phyloP scores from a whole-genome alignment of 441 rosid species.

The Populus hybrid region DNA sequence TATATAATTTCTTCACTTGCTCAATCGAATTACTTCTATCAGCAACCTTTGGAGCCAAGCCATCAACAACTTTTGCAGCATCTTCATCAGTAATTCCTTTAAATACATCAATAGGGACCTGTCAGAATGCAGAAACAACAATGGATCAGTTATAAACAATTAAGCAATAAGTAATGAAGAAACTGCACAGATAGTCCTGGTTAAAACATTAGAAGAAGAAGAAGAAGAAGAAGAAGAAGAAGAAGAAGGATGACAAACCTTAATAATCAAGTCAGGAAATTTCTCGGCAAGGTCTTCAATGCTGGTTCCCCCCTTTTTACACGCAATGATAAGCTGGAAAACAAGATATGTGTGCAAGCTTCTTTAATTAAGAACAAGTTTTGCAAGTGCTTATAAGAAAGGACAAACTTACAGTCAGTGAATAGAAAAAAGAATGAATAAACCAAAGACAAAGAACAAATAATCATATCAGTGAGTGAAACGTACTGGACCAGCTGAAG shows the following conservation, averaged over 20 bases:
- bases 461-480: conserved; percentile 8
- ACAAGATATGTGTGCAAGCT: conserved; percentile 6
- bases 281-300: conserved; percentile 98
- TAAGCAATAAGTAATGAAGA: conserved; percentile 1
- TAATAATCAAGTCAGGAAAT: conserved; percentile 91
- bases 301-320: conserved; percentile 96
- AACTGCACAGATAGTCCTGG: neutral
- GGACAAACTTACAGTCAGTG: neutral
- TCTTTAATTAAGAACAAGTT: neutral
- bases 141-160: conserved; percentile 15
- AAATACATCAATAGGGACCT: conserved; percentile 96
- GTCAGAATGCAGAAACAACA: conserved; percentile 16
- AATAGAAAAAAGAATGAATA: conserved; percentile 7
- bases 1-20: conserved; percentile 95
- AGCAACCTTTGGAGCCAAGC: conserved; percentile 79
- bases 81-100: conserved; percentile 94
- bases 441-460: neutral
- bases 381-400: neutral
- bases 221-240: neutral
- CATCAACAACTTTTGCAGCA: conserved; percentile 96
- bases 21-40: conserved; percentile 80
- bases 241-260: conserved; percentile 42
- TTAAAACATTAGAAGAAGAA: conserved; percentile 12
- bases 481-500: conserved; percentile 93
- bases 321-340: conserved; percentile 86